Evolutionary conservation across 2,329 filamentous ascomycete genomes (phyloP).

Genomic region (Alternaria sp.): DNA sequence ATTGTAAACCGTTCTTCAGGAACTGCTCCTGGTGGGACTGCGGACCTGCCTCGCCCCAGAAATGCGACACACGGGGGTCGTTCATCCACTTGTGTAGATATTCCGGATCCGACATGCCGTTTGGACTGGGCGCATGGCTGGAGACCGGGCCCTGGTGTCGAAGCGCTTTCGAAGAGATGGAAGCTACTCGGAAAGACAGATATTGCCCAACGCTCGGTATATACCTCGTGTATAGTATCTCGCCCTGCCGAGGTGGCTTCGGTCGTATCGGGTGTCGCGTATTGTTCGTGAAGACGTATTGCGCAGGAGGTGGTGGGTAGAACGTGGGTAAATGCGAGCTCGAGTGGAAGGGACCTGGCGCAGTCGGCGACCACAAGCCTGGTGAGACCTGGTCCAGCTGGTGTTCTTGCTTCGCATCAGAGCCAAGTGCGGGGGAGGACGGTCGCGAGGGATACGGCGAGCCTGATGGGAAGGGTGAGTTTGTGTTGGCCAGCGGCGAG

Average conservation of each 20-base stretch:
- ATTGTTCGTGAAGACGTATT: slow-evolving; percentile 79
- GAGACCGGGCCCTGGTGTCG: slow-evolving; percentile 66
- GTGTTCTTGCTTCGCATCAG: slow-evolving; percentile 31
- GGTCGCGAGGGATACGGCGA: slow-evolving; percentile 60
- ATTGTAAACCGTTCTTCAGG: slow-evolving; percentile 68
- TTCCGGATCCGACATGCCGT: slow-evolving; percentile 63
- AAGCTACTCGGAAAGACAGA: slow-evolving; percentile 86
- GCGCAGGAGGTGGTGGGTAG: slow-evolving; percentile 81
- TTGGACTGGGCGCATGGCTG: slow-evolving; percentile 23
- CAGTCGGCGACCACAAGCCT: slow-evolving; percentile 49
- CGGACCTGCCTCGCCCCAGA: slow-evolving; percentile 75
- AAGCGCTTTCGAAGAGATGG: slow-evolving; percentile 67
- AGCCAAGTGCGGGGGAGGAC: slow-evolving; percentile 54
- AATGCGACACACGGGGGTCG: slow-evolving; percentile 78
- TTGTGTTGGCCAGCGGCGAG: slow-evolving; percentile 61
- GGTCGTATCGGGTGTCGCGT: slow-evolving; percentile 85
- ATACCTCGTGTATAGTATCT: slow-evolving; percentile 88
- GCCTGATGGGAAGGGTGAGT: slow-evolving; percentile 56
- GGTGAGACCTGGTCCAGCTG: slow-evolving; percentile 40
- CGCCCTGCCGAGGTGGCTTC: slow-evolving; percentile 87
- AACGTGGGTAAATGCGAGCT: slow-evolving; percentile 87
- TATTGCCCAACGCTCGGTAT: slow-evolving; percentile 83
- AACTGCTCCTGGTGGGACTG: slow-evolving; percentile 68
- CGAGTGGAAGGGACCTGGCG: slow-evolving; percentile 76
- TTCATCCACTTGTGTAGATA: slow-evolving; percentile 89